Conservation (phyloP, 176 grass and related monocot species). For the Musa itinerans region DNA sequence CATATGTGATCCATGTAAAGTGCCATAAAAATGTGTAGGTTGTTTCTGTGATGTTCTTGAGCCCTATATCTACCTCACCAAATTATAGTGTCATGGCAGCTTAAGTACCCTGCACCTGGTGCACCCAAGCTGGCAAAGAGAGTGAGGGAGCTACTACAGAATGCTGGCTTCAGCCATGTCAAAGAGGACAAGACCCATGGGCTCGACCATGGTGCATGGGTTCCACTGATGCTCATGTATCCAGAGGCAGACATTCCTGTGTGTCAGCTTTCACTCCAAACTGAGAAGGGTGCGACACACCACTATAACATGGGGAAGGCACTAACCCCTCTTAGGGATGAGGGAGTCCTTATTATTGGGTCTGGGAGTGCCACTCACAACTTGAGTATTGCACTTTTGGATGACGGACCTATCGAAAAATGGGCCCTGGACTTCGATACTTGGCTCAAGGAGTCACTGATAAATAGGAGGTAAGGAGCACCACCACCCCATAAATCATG, state of each 20-base stretch:
- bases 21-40: not conserved
- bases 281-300: slow-evolving; percentile 38
- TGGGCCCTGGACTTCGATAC: slow-evolving; percentile 69
- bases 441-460: slow-evolving; percentile 71
- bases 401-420: slow-evolving; percentile 13
- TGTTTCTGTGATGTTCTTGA: no score
- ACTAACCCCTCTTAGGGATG: slow-evolving; percentile 46
- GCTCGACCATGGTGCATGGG: slow-evolving; percentile 86
- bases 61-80: not conserved
- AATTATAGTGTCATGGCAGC: slow-evolving; percentile 21
- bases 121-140: slow-evolving; percentile 51
- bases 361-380: slow-evolving; percentile 84
- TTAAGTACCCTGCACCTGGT: slow-evolving; percentile 66
- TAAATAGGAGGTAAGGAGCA: slow-evolving; percentile 39
- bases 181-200: slow-evolving; percentile 45
- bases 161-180: slow-evolving; percentile 48
- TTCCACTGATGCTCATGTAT: slow-evolving; percentile 79
- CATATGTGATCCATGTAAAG: not conserved
- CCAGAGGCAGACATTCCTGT: slow-evolving; percentile 66
- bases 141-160: slow-evolving; percentile 53
- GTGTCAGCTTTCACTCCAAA: slow-evolving; percentile 69
- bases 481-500: no score
- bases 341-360: slow-evolving; percentile 65
- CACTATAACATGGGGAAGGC: slow-evolving; percentile 82
- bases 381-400: slow-evolving; percentile 33